Evolutionary conservation across 2,329 filamentous ascomycete genomes (phyloP), one percentile per base, ranked within the genome.

Genomic region (Pseudogymnoascus sp.): DNA sequence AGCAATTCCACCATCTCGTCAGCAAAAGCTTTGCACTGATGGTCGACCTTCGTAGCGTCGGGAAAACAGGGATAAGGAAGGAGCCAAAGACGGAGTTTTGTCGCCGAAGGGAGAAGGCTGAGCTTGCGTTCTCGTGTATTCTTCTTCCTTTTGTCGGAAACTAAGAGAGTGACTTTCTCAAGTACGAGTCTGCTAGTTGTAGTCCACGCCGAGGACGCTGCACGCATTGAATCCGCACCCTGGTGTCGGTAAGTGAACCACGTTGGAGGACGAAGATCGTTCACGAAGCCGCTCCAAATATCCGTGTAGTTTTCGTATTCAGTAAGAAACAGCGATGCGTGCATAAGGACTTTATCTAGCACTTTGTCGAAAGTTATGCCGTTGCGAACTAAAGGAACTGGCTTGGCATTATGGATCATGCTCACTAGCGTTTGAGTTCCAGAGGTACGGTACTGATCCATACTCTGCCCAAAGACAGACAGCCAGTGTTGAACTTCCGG

Each of bases 401-500:
- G 56, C 21, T 12, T 18, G 23, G 34, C 36, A 37, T 62, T 59
- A 56, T 59, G 53, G n/a, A 65, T 62, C 53, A 63, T 34, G 21
- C 53, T 12, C 11, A 64, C 18, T 40, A 65, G 21, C 31, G 14
- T 31, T 11, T 62, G 28, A 12, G 63, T 64, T 16, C 60, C 63
- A 16, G 63, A 64, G 42, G 12, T 3, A 28, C 1, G 14, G 21
- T 64, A 65, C 16, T n/a, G 42, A 34, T 36, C 28, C 31, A 63
- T 23, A 23, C 21, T 61, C 9, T 63, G 42, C 9, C 31, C 62
- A 5, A 64, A 62, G 38, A 64, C 34, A 12, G 62, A 62, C 8
- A 65, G 59, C 64, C 64, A 65, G 21, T 65, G 65, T 43, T 59
- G 59, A 25, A 66, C 65, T 56, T 60, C 61, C 5, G 61, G 36